Evolutionary conservation across 164 flowering plant genomes (phyloP).

Genomic region (Protea cynaroides): DNA sequence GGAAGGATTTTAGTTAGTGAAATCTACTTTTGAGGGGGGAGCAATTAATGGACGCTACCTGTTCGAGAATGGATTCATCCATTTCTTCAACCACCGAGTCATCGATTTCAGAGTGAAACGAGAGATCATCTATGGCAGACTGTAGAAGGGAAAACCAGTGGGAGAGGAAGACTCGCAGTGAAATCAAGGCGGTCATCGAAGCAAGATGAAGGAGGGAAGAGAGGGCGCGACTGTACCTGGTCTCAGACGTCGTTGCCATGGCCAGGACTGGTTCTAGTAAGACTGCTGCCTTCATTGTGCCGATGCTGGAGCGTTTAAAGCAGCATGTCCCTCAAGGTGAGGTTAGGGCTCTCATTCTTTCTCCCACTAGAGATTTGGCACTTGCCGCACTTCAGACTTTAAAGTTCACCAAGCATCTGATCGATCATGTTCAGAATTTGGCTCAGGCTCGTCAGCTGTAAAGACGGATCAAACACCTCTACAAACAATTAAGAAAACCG

Average conservation of each 20-base stretch:
- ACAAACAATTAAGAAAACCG: neutral
- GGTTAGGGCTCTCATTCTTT: constrained; percentile 75
- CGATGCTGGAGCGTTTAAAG: constrained; percentile 76
- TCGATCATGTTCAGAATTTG: constrained; percentile 75
- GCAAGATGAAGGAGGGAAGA: too few species aligned
- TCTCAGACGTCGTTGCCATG: constrained; percentile 97
- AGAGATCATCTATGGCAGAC: too few species aligned
- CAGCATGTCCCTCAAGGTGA: constrained; percentile 69
- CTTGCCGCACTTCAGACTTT: constrained; percentile 84
- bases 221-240: too few species aligned
- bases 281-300: constrained; percentile 89
- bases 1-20: too few species aligned
- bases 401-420: constrained; percentile 67
- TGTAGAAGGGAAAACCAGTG: too few species aligned
- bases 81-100: too few species aligned
- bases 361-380: constrained; percentile 89
- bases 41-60: too few species aligned
- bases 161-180: too few species aligned
- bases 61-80: too few species aligned
- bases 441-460: constrained; percentile 51
- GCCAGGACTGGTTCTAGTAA: constrained; percentile 98
- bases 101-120: too few species aligned
- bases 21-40: too few species aligned
- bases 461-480: constrained; percentile 67
- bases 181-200: too few species aligned